A percentile compares a stretch with the other conserved stretches of the same genome.
Conservation (phyloP, 345 rosid genomes). For the Pistacia atlantica region DNA sequence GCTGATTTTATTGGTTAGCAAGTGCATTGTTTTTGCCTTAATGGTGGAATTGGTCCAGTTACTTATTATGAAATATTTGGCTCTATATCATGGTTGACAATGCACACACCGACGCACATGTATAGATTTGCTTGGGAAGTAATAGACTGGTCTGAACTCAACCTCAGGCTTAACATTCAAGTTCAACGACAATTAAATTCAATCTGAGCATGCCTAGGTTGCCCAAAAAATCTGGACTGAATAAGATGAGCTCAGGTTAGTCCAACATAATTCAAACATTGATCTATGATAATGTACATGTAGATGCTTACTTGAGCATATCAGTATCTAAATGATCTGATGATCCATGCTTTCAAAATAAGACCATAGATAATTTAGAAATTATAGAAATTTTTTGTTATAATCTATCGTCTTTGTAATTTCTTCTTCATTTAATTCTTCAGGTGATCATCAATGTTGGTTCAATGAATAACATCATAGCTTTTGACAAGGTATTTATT, state of each 20-base stretch:
- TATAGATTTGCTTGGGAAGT: neutral
- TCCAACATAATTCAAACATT: neutral
- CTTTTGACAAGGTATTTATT: slow-evolving; percentile 76
- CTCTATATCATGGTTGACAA: neutral
- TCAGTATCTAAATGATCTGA: neutral
- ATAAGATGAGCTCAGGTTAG: neutral
- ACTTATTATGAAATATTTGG: neutral
- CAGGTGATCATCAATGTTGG: slow-evolving; percentile 84
- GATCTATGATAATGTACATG: neutral
- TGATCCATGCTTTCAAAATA: neutral
- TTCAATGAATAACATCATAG: slow-evolving; percentile 71
- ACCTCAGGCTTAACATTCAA: neutral
- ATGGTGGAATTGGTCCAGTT: neutral
- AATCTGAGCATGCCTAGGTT: neutral
- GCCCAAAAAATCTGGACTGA: neutral
- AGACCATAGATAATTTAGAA: neutral
- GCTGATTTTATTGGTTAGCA: neutral
- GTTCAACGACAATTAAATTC: neutral
- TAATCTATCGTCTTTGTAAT: neutral
- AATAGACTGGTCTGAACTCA: neutral
- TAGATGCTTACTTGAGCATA: neutral
- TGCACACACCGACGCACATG: neutral
- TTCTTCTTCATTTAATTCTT: slow-evolving; percentile 15
- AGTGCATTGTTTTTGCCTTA: neutral
- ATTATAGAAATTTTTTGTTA: neutral